Percentiles rank a stretch among this genome's conserved stretches.
phyloP scores from a whole-genome alignment of 352 stramenopile species.

The Pythium aristosporum region DNA sequence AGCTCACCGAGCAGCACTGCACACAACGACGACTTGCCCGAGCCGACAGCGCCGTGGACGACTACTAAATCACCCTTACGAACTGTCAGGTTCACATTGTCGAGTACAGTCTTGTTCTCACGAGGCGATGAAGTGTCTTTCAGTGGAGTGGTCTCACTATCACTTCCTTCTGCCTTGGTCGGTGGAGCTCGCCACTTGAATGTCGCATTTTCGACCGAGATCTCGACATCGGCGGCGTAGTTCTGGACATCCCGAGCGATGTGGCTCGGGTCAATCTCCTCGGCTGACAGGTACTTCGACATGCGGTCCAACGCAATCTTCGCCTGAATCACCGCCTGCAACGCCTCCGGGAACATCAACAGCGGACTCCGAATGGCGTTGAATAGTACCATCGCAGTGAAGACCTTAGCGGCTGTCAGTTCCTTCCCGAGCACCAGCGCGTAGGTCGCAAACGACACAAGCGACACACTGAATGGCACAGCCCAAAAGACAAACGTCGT shows the following conservation, averaged over 20 bases:
- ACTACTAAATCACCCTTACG: conserved; percentile 44
- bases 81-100: conserved; percentile 42
- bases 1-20: conserved; percentile 74
- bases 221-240: neutral
- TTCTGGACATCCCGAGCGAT: neutral
- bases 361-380: conserved; percentile 26
- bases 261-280: conserved; percentile 14
- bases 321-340: conserved; percentile 28
- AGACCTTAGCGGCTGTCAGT: conserved; percentile 32
- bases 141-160: neutral
- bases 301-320: conserved; percentile 22
- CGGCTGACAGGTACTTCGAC: conserved; percentile 8
- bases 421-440: conserved; percentile 18
- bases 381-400: conserved; percentile 33
- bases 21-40: conserved; percentile 50
- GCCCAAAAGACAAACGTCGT: conserved; percentile 44
- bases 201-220: conserved; percentile 6
- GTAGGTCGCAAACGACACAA: conserved; percentile 30
- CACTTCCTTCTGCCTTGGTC: neutral
- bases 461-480: conserved; percentile 28
- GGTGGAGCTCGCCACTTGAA: neutral
- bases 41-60: conserved; percentile 42
- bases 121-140: neutral
- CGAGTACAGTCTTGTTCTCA: conserved; percentile 25
- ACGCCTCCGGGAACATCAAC: conserved; percentile 3